Base-by-base conservation (phyloP, 2,329 filamentous ascomycete species). In the Botrytis byssoidea region DNA sequence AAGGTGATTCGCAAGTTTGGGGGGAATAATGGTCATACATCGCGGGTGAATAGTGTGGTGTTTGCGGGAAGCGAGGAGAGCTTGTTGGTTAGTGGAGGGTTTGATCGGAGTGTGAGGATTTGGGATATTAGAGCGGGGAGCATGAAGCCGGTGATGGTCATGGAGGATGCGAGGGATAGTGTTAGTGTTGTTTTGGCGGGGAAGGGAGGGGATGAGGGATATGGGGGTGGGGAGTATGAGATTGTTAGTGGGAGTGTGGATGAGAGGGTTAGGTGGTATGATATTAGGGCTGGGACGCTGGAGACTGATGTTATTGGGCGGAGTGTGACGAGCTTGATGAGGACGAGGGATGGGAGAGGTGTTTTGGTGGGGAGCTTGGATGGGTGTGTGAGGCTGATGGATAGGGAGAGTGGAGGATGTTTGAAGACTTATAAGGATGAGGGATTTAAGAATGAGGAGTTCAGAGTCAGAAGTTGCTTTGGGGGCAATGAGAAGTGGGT, bases 241-340 rank as follows among this genome's bases (percentile, higher is more conserved):
- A 88, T 98, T 68, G 83, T 94, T 2, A 87, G 88, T 1, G 94
- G 92, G 0, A 95, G 93, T 81, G 93, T 97, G 73, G 95, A 98
- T 83, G 95, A 95, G 3, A 86, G 92, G 74, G 89, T 97, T 1
- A 86, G 95, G 71, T 87, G 87, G 74, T 98, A 98, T 83, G 95
- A 98, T 83, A 83, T 97, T 59, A 87, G 94, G 72, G 92, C 89
- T 86, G 95, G 95, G 0, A 86, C 85, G 70, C 86, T 90, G 67
- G 88, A 89, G 7, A 89, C 88, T 1, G 94, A 97, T 83, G 89
- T 93, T 1, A 84, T 96, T 70, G 88, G 89, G 71, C 87, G 85
- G 74, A 85, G 88, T 4, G 92, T 97, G n/a, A 97, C 94, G 12
- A 94, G 91, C 81, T 81, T 98, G 73, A 84, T 84, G 60, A 84